These are phyloP conservation scores for Venturiaceae sp. DNA, from an alignment of 2,329 filamentous ascomycete species.

Conservation along the genomic window DNA sequence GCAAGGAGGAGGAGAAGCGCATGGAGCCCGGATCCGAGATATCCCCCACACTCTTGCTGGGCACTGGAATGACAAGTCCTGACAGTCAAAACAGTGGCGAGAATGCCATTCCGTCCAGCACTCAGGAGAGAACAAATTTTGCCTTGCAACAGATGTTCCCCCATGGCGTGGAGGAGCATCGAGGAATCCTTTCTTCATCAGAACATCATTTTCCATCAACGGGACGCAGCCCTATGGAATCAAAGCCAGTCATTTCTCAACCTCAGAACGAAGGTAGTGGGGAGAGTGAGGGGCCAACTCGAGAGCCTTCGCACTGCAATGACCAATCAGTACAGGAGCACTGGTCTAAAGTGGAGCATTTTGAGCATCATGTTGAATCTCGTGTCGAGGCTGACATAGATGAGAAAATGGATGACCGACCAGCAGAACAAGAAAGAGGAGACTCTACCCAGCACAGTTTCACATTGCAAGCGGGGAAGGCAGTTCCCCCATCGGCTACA, in stretches of 20 bases:
- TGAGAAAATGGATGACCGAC: background rate
- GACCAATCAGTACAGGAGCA: background rate
- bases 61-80: background rate
- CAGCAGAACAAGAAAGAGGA: background rate
- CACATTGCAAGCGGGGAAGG: background rate
- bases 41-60: background rate
- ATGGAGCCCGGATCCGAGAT: background rate
- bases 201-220: constrained; percentile 10
- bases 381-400: background rate
- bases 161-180: constrained; percentile 19
- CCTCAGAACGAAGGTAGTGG: background rate
- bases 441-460: no score
- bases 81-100: background rate
- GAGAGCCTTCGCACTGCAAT: background rate
- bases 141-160: constrained; percentile 29
- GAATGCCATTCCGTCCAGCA: background rate
- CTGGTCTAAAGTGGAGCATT: background rate
- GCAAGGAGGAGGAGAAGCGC: constrained; percentile 28
- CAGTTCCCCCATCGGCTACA: background rate
- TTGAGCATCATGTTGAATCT: background rate
- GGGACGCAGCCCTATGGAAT: background rate
- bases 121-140: constrained; percentile 10
- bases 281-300: background rate
- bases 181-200: constrained; percentile 5
- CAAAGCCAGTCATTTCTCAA: background rate